Base-by-base conservation (phyloP, 257 asterid species). In the Cinchona pubescens region DNA sequence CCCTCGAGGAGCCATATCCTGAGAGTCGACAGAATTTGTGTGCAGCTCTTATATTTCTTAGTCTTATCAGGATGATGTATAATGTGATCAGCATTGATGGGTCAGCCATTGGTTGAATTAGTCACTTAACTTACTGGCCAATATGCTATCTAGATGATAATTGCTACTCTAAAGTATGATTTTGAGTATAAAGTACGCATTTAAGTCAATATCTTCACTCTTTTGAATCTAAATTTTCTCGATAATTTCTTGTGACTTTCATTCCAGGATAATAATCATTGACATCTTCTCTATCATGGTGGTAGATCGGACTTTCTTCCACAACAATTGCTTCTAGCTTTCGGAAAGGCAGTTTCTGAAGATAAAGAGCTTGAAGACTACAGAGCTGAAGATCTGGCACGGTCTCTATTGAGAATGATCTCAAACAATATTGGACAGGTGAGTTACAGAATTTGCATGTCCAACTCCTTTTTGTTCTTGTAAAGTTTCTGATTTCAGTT, bases 341-440 rank as follows among this genome's bases (percentile, higher is more conserved):
- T 56, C n/a, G 96, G 98, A 48, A 93, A 91, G 92, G 89, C 91
- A 27, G 60, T 91, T 79, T 86, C 97, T n/a, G 89, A 85, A 82
- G 84, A 87, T 77, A 85, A 85, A 85, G 92, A 88, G 58, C 93
- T 87, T 46, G 88, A 91, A 55, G 96, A 91, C 69, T 91, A 90
- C 84, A 83, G 82, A 80, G 75, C 93, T 38, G 97, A 93, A 86
- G 98, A 93, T 81, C 78, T 91, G 37, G 90, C 97, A 69, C 87
- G 97, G 79, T 90, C 98, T 75, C 92, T 93, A 74, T 76, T 93
- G 83, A 84, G 98, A 86, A 88, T 93, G 97, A 93, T 93, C 71
- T 93, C 98, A 77, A 93, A 93, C 80, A 91, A 93, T 74, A 88
- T 90, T 61, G 98, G 96, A 79, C 98, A 93, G 93, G 98, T 91